Percentiles rank a stretch among this genome's conserved stretches.
Evolutionary conservation across 345 rosid species (phyloP).

Genomic region (Corchorus olitorius): DNA sequence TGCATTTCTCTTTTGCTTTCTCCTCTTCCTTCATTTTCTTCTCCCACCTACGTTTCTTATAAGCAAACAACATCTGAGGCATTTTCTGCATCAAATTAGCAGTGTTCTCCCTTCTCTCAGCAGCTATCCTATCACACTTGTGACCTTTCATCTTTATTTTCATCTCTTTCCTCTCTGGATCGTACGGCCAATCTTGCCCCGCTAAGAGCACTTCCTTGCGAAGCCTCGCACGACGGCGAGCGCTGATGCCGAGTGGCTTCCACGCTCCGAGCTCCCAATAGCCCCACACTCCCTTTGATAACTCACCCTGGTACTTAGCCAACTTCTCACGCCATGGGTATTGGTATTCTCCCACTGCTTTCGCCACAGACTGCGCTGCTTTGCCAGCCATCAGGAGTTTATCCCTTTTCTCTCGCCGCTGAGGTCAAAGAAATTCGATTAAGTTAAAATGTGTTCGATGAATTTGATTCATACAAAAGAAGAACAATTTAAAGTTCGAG

Average conservation of each 20-base stretch:
- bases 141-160: conserved; percentile 85
- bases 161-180: conserved; percentile 92
- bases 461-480: too few species aligned
- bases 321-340: conserved; percentile 86
- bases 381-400: conserved; percentile 62
- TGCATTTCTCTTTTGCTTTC: conserved; percentile 41
- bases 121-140: conserved; percentile 66
- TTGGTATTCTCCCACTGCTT: conserved; percentile 57
- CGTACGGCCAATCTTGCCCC: conserved; percentile 85
- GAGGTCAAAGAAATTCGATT: neutral
- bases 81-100: conserved; percentile 83
- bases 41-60: conserved; percentile 97
- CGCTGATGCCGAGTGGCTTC: conserved; percentile 90
- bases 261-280: conserved; percentile 93
- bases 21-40: conserved; percentile 96
- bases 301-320: conserved; percentile 68
- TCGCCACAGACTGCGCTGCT: conserved; percentile 61
- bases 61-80: conserved; percentile 78
- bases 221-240: conserved; percentile 78
- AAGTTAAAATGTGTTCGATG: too few species aligned
- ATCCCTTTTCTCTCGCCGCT: neutral
- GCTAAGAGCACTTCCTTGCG: conserved; percentile 79
- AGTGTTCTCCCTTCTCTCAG: conserved; percentile 83
- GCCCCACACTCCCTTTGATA: conserved; percentile 88
- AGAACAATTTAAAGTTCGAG: too few species aligned